phyloP scores from a whole-genome alignment of 106 monocot species.

The Triglochin maritima region DNA sequence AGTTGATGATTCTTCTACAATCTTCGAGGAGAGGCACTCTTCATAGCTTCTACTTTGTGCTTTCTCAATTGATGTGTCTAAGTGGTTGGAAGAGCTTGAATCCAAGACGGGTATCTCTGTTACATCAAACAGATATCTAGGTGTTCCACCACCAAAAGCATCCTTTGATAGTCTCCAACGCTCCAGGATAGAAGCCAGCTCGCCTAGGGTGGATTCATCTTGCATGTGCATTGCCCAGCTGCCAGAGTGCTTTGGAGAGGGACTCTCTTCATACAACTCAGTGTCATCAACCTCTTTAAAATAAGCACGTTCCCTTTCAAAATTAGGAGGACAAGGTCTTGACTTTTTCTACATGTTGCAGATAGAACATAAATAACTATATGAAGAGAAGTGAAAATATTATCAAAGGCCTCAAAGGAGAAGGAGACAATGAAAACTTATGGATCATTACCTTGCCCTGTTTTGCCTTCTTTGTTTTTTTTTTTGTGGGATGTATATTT shows the following conservation, averaged over 20 bases:
- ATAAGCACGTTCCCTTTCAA: constrained; percentile 67
- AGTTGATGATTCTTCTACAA: constrained; percentile 6
- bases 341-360: constrained; percentile 40
- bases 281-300: constrained; percentile 84
- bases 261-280: constrained; percentile 80
- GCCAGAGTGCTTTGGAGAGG: constrained; percentile 55
- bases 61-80: constrained; percentile 9
- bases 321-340: constrained; percentile 30
- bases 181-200: constrained; percentile 66
- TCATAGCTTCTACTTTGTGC: constrained; percentile 7
- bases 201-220: constrained; percentile 26
- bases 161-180: constrained; percentile 68
- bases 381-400: neutral
- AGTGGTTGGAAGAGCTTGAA: constrained; percentile 7
- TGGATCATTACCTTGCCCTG: constrained; percentile 21
- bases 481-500: constrained; percentile 31
- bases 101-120: constrained; percentile 32
- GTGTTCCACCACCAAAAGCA: constrained; percentile 14
- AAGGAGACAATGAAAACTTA: neutral
- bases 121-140: constrained; percentile 32
- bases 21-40: constrained; percentile 9
- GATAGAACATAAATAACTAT: constrained; percentile 2
- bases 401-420: neutral
- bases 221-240: constrained; percentile 45
- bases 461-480: constrained; percentile 35